Evolutionary conservation across 495 filamentous ascomycete species (phyloP).

Genomic region (Trichoderma virens): DNA sequence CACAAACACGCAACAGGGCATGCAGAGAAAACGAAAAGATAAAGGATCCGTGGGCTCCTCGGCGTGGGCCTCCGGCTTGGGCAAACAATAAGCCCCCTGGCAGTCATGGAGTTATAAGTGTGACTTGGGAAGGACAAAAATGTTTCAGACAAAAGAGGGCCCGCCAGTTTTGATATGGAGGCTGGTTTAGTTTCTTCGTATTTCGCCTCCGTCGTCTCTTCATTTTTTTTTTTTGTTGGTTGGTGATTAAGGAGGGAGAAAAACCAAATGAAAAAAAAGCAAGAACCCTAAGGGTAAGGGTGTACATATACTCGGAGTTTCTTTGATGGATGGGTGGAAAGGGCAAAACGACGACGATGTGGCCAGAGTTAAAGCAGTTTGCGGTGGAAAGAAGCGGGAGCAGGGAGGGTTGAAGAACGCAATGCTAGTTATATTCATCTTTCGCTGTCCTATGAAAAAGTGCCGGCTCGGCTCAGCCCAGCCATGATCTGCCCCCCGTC

Average conservation of each 20-base stretch:
- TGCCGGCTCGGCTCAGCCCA: not conserved
- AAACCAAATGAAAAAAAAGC: not conserved
- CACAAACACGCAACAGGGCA: not conserved
- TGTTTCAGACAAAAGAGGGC: not conserved
- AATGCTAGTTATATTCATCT: not conserved
- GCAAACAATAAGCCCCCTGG: not conserved
- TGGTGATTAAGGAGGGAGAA: not conserved
- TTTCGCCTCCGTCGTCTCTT: not conserved
- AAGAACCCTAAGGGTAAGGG: not conserved
- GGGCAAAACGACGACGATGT: too few species aligned
- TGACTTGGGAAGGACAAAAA: not conserved
- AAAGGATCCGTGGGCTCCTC: not conserved
- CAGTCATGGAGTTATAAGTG: not conserved
- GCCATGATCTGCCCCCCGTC: not conserved
- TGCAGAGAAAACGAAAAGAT: not conserved
- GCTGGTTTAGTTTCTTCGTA: not conserved
- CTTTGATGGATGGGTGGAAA: too few species aligned
- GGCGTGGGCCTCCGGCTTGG: not conserved
- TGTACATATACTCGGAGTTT: too few species aligned
- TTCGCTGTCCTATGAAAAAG: not conserved
- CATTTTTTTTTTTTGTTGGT: too few species aligned
- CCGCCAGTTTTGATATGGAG: not conserved
- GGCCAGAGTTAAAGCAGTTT: too few species aligned
- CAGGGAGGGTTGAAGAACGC: not conserved
- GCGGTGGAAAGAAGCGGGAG: not conserved